phyloP scores from a whole-genome alignment of 1,284 basidiomycete genomes.

The Pulveroboletus sp. region DNA sequence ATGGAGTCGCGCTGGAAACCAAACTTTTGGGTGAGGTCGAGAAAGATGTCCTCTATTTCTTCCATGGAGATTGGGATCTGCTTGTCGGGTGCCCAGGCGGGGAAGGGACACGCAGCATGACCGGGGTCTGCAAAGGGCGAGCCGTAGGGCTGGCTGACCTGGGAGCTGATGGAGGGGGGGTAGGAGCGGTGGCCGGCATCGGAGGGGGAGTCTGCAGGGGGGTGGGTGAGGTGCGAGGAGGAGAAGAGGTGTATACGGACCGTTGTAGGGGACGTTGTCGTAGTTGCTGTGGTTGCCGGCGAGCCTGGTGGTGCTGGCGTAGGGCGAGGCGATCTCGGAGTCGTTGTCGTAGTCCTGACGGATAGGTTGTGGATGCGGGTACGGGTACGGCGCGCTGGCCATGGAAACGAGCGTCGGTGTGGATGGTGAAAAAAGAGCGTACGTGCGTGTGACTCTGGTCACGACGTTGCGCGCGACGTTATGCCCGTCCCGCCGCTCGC shows the following conservation, averaged over 20 bases:
- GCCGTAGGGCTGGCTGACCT: conserved; percentile 55
- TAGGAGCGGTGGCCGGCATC: conserved; percentile 50
- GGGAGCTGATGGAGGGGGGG: conserved; percentile 56
- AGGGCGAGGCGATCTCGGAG: conserved; percentile 33
- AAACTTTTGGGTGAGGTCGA: conserved; percentile 98
- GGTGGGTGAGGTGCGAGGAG: conserved; percentile 24
- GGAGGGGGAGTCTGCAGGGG: conserved; percentile 42
- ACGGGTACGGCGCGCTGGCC: conserved; percentile 23
- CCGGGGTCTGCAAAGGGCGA: conserved; percentile 63
- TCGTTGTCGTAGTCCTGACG: conserved; percentile 39
- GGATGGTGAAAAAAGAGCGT: conserved; percentile 11
- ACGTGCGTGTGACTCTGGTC: conserved; percentile 24
- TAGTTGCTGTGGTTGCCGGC: conserved; percentile 31
- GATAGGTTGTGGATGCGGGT: conserved; percentile 35
- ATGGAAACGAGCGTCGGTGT: conserved; percentile 34
- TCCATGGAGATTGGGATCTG: conserved; percentile 97
- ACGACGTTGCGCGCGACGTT: no score
- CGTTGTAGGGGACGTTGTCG: conserved; percentile 28
- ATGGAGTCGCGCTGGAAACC: conserved; percentile 95
- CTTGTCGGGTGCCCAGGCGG: conserved; percentile 92
- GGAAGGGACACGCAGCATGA: conserved; percentile 75
- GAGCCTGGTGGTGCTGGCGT: conserved; percentile 37
- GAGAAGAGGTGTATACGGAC: conserved; percentile 8
- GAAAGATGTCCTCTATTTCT: conserved; percentile 98
- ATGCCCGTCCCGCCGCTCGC: conserved; percentile 42